Evolutionary conservation across 805 yeast species (phyloP), one percentile per base, ranked within the genome.

Genomic region (Metschnikowia cerradonensis): DNA sequence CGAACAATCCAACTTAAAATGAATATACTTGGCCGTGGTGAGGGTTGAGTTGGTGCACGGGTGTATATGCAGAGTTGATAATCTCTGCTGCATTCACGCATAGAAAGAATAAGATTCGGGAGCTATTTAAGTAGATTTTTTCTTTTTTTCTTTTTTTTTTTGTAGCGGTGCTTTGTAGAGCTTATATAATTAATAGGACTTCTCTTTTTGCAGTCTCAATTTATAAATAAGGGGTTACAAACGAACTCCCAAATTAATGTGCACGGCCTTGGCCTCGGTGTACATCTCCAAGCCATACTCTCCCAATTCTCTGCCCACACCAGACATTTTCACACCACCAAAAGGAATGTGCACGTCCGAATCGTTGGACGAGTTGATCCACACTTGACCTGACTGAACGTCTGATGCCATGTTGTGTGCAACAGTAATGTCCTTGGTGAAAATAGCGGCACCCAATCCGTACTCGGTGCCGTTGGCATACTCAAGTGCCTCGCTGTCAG

Each of bases 371-470:
- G 84, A 76, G 68, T 86, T 86, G 60, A 86, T 71, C 81, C 86
- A 86, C 26, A 85, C 82, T 47, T 80, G 79, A 23, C 92, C 92
- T 4, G 87, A 82, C 57, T 81, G 78, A 50, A 86, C 66, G 37
- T 78, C 79, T 43, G 75, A 66, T 14, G 90, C 86, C 60, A 84
- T 73, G 45, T 71, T 65, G 65, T 87, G 88, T 3, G 90, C 94
- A 51, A 78, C 74, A 49, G 77, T 74, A 54, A 88, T 74, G 65
- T 87, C 84, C 54, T 72, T 70, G 41, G 95, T 81, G 76, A 88
- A 89, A 10, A 89, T 80, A 63, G 91, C 85, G 4, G 91, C 88
- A 8, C 91, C 96, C 50, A 89, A 79, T 5, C 96, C 96, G 64
- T 88, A 89, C 47, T 76, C 77, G 10, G 90, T 77, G 59, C 79